Percentiles rank a stretch among this genome's conserved stretches.
These are phyloP conservation scores for Lepiota venenata DNA, from an alignment of 768 basidiomycete species.

Conservation along the genomic window DNA sequence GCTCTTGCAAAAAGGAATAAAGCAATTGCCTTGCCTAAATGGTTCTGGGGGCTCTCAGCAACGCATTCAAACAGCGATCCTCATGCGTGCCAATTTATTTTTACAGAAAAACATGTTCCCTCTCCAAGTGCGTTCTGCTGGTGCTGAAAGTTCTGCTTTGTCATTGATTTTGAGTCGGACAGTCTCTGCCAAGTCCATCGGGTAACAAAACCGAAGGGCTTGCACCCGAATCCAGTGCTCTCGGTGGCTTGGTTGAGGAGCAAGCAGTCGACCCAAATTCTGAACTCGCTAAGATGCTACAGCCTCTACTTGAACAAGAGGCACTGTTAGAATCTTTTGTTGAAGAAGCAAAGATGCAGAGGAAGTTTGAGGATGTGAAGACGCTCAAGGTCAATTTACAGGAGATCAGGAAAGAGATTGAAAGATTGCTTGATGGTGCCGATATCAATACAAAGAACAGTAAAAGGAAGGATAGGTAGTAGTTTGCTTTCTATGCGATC, in stretches of 20 bases:
- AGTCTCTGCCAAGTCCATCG: constrained; percentile 52
- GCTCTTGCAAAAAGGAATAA: constrained; percentile 82
- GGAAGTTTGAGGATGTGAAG: constrained; percentile 96
- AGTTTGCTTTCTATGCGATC: background rate
- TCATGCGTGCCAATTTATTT: constrained; percentile 72
- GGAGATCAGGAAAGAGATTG: constrained; percentile 86
- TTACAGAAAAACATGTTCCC: constrained; percentile 90
- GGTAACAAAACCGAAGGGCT: constrained; percentile 20
- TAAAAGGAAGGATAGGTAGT: constrained; percentile 3
- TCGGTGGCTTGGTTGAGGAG: constrained; percentile 14
- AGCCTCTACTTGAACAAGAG: constrained; percentile 94
- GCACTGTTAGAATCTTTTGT: constrained; percentile 87
- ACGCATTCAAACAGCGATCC: constrained; percentile 79
- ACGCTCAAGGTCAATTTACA: constrained; percentile 73
- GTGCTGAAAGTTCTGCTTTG: background rate
- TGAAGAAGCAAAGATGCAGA: constrained; percentile 81
- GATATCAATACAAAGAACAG: constrained; percentile 11
- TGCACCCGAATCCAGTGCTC: constrained; percentile 13
- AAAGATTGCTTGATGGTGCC: constrained; percentile 46
- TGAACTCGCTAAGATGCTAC: constrained; percentile 66
- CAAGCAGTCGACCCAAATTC: constrained; percentile 60
- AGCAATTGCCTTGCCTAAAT: constrained; percentile 59
- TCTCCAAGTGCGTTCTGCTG: constrained; percentile 51
- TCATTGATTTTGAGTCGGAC: background rate
- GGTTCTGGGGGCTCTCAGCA: constrained; percentile 74